Conservation (phyloP, 306 rosid species). For the Alnus glutinosa region DNA sequence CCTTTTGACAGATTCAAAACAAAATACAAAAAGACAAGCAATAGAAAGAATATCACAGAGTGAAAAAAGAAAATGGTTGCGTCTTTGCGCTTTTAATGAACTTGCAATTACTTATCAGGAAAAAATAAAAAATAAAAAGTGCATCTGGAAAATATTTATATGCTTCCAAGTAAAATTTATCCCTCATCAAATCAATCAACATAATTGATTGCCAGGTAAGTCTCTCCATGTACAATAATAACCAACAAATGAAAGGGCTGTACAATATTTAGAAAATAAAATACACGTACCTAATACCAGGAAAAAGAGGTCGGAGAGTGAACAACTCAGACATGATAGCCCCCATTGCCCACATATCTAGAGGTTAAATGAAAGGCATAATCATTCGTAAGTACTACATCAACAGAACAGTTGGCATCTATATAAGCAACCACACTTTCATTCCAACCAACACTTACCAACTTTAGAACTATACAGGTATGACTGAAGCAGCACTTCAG, state of each 20-base stretch:
- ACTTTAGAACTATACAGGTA: slow-evolving; percentile 80
- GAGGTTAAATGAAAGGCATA: not conserved
- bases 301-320: slow-evolving; percentile 91
- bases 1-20: not conserved
- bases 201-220: not conserved
- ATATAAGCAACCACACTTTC: slow-evolving; percentile 3
- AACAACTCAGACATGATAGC: slow-evolving; percentile 97
- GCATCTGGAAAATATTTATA: not conserved
- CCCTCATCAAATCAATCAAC: not conserved
- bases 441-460: slow-evolving; percentile 55
- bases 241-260: not conserved
- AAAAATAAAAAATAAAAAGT: not conserved
- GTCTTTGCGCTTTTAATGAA: no score
- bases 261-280: not conserved
- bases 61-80: not conserved
- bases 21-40: not conserved
- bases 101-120: no score
- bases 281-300: slow-evolving; percentile 69
- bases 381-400: slow-evolving; percentile 4
- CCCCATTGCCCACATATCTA: slow-evolving; percentile 99
- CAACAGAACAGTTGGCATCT: slow-evolving; percentile 11
- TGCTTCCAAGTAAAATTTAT: not conserved
- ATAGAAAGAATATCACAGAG: not conserved
- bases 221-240: not conserved
- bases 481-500: slow-evolving; percentile 97